Percentiles rank a stretch among this genome's conserved stretches.
phyloP scores from a whole-genome alignment of 2,329 filamentous ascomycete species.

The Sporothrix mexicana region DNA sequence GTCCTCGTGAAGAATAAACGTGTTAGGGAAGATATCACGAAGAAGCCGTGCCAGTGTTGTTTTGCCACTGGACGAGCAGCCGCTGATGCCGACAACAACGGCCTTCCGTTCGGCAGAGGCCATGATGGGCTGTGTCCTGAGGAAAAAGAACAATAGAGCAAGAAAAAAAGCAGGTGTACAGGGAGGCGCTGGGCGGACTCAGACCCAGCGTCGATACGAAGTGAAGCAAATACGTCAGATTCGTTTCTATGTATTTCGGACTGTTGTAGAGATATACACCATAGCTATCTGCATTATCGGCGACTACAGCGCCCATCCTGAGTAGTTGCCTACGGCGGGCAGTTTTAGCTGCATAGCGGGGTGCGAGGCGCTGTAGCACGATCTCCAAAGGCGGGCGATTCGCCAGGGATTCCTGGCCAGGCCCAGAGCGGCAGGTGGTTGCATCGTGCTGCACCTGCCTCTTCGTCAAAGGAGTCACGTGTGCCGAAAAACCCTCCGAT shows the following conservation, averaged over 20 bases:
- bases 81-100: slow-evolving; percentile 80
- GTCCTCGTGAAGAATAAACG: slow-evolving; percentile 90
- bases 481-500: background rate
- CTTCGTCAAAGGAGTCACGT: slow-evolving; percentile 27
- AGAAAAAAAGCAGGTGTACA: background rate
- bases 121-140: slow-evolving; percentile 29
- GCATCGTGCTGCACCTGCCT: slow-evolving; percentile 3
- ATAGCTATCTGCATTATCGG: background rate
- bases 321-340: background rate
- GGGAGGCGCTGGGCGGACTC: background rate
- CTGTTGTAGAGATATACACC: background rate
- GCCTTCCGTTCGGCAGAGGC: slow-evolving; percentile 49
- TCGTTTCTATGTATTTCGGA: slow-evolving; percentile 21
- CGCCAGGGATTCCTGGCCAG: background rate
- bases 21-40: slow-evolving; percentile 76
- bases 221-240: slow-evolving; percentile 26
- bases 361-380: slow-evolving; percentile 12
- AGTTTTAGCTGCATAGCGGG: background rate
- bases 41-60: slow-evolving; percentile 88
- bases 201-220: slow-evolving; percentile 5
- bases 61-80: slow-evolving; percentile 91
- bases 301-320: background rate
- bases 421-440: slow-evolving; percentile 18
- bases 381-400: background rate
- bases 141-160: background rate